These are phyloP conservation scores for Mortierella sp. DNA, from an alignment of 371 early-diverging fungal genomes.

Conservation along the genomic window DNA sequence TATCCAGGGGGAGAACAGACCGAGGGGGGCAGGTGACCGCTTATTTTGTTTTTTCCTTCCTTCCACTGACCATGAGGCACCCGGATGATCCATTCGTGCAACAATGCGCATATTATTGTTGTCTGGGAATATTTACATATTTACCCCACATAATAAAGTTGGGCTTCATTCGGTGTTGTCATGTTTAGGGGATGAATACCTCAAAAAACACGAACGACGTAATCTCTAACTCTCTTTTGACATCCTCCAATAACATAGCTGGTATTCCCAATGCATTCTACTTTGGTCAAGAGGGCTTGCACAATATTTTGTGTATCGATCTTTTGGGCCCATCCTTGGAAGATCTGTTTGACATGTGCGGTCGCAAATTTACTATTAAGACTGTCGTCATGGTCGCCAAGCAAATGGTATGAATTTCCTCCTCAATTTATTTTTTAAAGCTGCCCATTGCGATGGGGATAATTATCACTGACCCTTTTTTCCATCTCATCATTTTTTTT, in stretches of 20 bases:
- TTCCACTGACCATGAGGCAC: not conserved
- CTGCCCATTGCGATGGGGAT: not conserved
- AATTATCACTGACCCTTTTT: not conserved
- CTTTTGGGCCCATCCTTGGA: constrained; percentile 97
- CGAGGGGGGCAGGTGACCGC: constrained; percentile 5
- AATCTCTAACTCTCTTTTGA: not conserved
- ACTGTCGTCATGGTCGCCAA: constrained; percentile 98
- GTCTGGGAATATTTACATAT: not conserved
- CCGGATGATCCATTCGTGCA: not conserved
- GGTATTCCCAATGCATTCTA: constrained; percentile 95
- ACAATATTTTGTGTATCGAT: constrained; percentile 97
- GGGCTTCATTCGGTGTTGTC: not conserved
- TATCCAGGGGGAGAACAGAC: not conserved
- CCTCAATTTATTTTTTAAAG: not conserved
- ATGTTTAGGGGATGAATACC: not conserved
- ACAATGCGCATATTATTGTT: not conserved
- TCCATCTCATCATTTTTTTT: not conserved
- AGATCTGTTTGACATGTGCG: constrained; percentile 97
- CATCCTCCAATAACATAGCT: constrained; percentile 51
- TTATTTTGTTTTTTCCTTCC: not conserved
- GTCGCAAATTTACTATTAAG: constrained; percentile 91
- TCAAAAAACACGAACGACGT: not conserved
- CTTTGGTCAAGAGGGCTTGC: constrained; percentile 97
- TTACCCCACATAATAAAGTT: too few relatives aligned
- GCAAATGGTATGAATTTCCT: constrained; percentile 81